These are phyloP conservation scores for Trichosanthes truncata DNA, from an alignment of 306 rosid genomes.

Conservation along the genomic window DNA sequence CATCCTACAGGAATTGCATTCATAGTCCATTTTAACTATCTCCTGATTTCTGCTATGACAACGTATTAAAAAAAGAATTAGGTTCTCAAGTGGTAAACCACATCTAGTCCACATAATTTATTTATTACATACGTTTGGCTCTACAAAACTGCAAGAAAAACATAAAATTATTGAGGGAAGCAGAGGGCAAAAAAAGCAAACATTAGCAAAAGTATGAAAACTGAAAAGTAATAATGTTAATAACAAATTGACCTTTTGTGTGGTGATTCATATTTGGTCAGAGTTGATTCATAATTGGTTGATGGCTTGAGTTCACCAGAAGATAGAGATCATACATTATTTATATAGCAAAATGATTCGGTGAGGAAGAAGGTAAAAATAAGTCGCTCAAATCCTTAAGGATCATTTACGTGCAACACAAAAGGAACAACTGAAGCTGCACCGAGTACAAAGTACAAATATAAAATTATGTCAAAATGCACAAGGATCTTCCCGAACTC, in stretches of 20 bases:
- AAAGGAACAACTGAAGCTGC: background rate
- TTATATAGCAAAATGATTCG: background rate
- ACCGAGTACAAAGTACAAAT: background rate
- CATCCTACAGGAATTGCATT: background rate
- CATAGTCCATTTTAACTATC: background rate
- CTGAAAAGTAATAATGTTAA: background rate
- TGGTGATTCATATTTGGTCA: background rate
- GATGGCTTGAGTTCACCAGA: background rate
- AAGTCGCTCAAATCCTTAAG: background rate
- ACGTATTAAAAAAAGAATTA: background rate
- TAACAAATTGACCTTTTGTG: background rate
- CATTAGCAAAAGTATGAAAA: background rate
- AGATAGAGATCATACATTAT: background rate
- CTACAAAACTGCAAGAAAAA: background rate
- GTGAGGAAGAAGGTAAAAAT: background rate
- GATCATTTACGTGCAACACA: background rate
- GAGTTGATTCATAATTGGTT: background rate
- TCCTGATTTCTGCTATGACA: background rate
- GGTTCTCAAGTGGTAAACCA: background rate
- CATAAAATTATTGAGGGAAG: background rate
- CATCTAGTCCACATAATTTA: background rate
- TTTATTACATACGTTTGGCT: background rate
- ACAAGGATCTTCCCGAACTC: background rate
- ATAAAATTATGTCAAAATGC: background rate
- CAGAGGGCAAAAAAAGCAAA: background rate